Evolutionary conservation across 768 basidiomycete species (phyloP).

Genomic region (Clitopilus passeckerianus): DNA sequence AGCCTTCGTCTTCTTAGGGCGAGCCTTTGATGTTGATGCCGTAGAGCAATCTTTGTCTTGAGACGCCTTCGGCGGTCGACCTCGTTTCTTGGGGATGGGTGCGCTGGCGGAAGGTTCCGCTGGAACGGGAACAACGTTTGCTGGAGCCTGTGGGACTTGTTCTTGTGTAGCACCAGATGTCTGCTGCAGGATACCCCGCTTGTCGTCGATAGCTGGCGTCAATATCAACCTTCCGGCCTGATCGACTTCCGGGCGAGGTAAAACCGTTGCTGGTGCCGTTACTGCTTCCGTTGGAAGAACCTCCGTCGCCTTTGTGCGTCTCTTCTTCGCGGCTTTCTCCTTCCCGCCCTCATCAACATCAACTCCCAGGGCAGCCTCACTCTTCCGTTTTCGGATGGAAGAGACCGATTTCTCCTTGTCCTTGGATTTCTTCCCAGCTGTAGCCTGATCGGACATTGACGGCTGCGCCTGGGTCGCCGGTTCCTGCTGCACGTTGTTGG

Average conservation of each 20-base stretch:
- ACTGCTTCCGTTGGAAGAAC: background rate
- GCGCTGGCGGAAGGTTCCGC: background rate
- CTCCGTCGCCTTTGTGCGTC: background rate
- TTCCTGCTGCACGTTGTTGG: too few species aligned
- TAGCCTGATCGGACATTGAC: too few species aligned
- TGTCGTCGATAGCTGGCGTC: background rate
- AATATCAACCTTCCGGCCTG: background rate
- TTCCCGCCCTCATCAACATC: background rate
- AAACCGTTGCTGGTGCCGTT: background rate
- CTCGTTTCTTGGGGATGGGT: background rate
- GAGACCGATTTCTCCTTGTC: background rate
- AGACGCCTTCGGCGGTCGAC: background rate
- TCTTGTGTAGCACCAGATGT: background rate
- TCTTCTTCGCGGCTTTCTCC: background rate
- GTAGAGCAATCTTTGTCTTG: background rate
- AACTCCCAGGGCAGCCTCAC: background rate
- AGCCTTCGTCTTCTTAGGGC: background rate
- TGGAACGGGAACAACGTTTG: background rate
- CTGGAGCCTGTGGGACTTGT: background rate
- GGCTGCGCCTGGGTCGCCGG: too few species aligned
- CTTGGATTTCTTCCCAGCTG: background rate
- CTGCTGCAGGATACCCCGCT: background rate
- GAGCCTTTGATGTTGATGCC: background rate
- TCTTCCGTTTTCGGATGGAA: background rate
- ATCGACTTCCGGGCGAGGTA: background rate